A percentile compares a stretch with the other conserved stretches of the same genome.
These are phyloP conservation scores for Hyphopichia wangnamkhiaoensis DNA, from an alignment of 1,139 yeast species.

Conservation along the genomic window DNA sequence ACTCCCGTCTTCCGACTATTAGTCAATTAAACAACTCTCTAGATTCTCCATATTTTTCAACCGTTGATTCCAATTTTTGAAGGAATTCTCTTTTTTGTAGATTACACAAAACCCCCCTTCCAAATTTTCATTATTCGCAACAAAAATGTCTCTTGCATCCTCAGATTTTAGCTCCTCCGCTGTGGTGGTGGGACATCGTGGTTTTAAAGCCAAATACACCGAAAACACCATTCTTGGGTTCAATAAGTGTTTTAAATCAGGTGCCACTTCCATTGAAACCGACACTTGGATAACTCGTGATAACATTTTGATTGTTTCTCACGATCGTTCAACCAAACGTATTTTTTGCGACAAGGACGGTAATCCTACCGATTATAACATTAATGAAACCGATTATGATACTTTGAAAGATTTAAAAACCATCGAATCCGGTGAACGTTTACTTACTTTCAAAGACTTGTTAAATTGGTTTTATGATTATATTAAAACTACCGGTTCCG, in stretches of 20 bases:
- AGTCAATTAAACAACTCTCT: background rate
- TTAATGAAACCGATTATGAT: slow-evolving; percentile 42
- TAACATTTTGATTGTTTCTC: slow-evolving; percentile 72
- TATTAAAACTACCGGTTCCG: slow-evolving; percentile 20
- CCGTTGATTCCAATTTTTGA: too few relatives aligned
- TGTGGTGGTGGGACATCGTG: slow-evolving; percentile 46
- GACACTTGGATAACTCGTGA: slow-evolving; percentile 82
- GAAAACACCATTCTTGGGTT: slow-evolving; percentile 82
- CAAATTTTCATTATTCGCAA: too few relatives aligned
- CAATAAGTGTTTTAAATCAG: slow-evolving; percentile 65
- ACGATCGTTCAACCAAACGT: slow-evolving; percentile 62
- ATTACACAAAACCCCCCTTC: too few relatives aligned
- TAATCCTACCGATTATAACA: slow-evolving; percentile 37
- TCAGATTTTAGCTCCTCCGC: slow-evolving; percentile 18
- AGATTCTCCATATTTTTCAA: too few relatives aligned
- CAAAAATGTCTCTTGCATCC: background rate
- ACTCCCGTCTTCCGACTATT: slow-evolving; percentile 1
- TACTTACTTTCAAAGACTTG: slow-evolving; percentile 64
- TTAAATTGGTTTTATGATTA: slow-evolving; percentile 58
- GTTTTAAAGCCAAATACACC: slow-evolving; percentile 62
- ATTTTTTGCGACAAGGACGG: slow-evolving; percentile 56
- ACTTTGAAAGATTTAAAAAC: slow-evolving; percentile 55
- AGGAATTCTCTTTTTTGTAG: too few relatives aligned
- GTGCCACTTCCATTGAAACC: slow-evolving; percentile 76
- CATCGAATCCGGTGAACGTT: slow-evolving; percentile 52